Percentiles rank a stretch among this genome's conserved stretches.
Conservation (phyloP, 225 moss, liverwort and hornwort species). For the Pleurozium schreberi region DNA sequence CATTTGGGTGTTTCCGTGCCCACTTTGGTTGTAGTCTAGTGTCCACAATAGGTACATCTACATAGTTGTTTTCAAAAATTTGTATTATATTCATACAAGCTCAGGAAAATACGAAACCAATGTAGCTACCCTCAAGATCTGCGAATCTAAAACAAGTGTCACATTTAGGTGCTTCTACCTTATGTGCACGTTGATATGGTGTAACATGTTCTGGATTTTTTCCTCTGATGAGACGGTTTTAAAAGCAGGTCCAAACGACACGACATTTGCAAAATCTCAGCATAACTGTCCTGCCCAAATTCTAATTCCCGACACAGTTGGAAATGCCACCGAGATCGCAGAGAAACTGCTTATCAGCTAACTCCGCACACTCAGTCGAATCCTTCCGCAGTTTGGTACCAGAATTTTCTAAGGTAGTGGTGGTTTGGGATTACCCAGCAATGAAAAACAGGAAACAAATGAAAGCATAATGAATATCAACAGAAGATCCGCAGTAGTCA, state of each 20-base stretch:
- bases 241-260: not conserved
- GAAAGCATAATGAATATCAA: not conserved
- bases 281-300: too few species aligned
- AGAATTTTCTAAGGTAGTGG: not conserved
- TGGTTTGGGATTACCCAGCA: not conserved
- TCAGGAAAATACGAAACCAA: too few species aligned
- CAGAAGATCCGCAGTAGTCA: not conserved
- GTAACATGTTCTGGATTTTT: not conserved
- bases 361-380: not conserved
- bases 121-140: too few species aligned
- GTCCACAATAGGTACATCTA: too few species aligned
- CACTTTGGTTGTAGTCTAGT: too few species aligned
- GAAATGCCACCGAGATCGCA: not conserved
- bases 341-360: not conserved
- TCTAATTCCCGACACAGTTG: not conserved
- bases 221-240: not conserved
- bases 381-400: not conserved
- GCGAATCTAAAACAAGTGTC: too few species aligned
- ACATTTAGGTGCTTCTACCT: too few species aligned
- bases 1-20: too few species aligned
- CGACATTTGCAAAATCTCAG: not conserved
- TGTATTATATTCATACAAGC: too few species aligned
- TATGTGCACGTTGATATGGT: not conserved
- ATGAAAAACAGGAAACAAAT: not conserved
- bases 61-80: too few species aligned